phyloP scores from a whole-genome alignment of 306 rosid genomes.

The Ormosia semicastrata region DNA sequence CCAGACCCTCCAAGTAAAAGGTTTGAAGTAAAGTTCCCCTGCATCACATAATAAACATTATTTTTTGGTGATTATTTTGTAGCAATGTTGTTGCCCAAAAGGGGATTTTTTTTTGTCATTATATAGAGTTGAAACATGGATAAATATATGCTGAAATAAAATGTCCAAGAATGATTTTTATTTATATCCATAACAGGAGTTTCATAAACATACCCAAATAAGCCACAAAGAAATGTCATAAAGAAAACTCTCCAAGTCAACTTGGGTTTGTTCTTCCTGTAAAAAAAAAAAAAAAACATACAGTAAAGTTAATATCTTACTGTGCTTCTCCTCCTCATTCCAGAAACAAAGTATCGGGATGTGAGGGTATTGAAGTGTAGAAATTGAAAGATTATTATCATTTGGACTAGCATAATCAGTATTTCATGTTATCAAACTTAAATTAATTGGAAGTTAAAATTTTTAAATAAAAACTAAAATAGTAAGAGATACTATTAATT shows the following conservation, averaged over 20 bases:
- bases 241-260: conserved; percentile 39
- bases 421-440: too few species aligned
- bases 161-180: neutral
- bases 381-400: too few species aligned
- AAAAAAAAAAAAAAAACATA: neutral
- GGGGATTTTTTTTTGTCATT: neutral
- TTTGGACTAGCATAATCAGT: too few species aligned
- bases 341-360: neutral
- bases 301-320: neutral
- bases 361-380: too few species aligned
- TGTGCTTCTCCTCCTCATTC: neutral
- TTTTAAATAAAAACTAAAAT: too few species aligned
- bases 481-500: too few species aligned
- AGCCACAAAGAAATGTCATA: conserved; percentile 47
- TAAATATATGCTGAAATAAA: neutral
- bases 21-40: neutral
- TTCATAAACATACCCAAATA: conserved; percentile 48
- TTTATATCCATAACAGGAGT: neutral
- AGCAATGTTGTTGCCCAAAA: neutral
- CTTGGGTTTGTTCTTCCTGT: conserved; percentile 50
- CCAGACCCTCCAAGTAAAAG: conserved; percentile 3
- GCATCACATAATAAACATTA: neutral
- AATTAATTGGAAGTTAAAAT: too few species aligned
- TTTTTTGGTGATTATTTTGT: neutral
- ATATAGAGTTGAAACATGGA: neutral